These are phyloP conservation scores for Multifurca ochricompacta DNA, from an alignment of 768 basidiomycete genomes.

Conservation along the genomic window DNA sequence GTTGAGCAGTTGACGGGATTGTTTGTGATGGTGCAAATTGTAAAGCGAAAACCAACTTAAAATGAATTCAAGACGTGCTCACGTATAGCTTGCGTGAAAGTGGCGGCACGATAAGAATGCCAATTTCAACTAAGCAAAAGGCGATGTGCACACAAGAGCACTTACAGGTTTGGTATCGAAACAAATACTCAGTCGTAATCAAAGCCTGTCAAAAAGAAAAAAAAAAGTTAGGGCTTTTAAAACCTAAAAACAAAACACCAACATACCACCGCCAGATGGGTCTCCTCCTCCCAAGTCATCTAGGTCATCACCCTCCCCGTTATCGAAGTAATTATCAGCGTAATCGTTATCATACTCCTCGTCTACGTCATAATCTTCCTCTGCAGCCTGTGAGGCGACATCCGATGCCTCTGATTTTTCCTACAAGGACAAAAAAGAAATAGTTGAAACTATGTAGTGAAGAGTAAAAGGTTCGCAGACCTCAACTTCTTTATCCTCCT, in stretches of 20 bases:
- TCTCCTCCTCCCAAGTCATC: constrained; percentile 72
- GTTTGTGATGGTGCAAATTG: background rate
- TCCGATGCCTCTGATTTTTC: constrained; percentile 70
- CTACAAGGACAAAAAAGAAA: constrained; percentile 27
- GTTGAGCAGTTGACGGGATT: background rate
- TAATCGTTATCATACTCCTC: constrained; percentile 92
- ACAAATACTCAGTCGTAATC: constrained; percentile 22
- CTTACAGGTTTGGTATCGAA: constrained; percentile 2
- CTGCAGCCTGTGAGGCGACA: constrained; percentile 52
- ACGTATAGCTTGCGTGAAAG: background rate
- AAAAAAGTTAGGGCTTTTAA: background rate
- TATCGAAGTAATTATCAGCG: constrained; percentile 86
- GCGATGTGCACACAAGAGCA: background rate
- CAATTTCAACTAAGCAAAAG: background rate
- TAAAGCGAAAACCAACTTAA: background rate
- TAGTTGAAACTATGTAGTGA: background rate
- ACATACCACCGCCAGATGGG: constrained; percentile 49
- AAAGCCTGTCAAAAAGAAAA: constrained; percentile 17
- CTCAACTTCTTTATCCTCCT: constrained; percentile 15
- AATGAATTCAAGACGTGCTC: background rate
- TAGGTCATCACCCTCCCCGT: constrained; percentile 73
- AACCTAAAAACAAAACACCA: background rate
- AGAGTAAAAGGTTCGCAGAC: background rate
- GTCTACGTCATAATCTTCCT: constrained; percentile 78
- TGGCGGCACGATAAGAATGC: constrained; percentile 4